Percentiles rank a stretch among this genome's conserved stretches.
Conservation (phyloP, 2,329 filamentous ascomycete species). For the Diaporthe velutina region DNA sequence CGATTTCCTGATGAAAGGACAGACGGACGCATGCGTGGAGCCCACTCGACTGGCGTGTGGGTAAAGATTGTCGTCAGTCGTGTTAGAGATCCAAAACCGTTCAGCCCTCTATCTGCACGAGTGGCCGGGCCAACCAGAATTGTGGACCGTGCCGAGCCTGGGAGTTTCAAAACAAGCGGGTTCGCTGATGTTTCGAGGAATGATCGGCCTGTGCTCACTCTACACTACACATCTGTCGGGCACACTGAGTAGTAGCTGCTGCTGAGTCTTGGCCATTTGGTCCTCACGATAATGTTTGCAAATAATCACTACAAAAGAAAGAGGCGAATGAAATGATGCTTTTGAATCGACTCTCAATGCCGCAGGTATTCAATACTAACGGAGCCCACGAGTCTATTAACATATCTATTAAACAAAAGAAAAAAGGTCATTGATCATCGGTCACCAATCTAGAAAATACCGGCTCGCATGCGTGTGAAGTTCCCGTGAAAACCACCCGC, state of each 20-base stretch:
- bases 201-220: constrained; percentile 13
- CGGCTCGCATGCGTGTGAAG: neutral
- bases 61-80: neutral
- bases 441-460: neutral
- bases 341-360: neutral
- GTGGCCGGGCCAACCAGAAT: constrained; percentile 12
- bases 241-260: neutral
- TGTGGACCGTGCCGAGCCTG: neutral
- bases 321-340: neutral
- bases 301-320: neutral
- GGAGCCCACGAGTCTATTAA: constrained; percentile 19
- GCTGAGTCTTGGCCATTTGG: neutral
- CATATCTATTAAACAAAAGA: constrained; percentile 6
- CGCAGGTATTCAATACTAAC: constrained; percentile 11
- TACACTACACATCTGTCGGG: neutral
- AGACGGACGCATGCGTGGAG: neutral
- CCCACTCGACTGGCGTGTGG: neutral
- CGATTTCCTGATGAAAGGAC: neutral
- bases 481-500: neutral
- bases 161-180: constrained; percentile 18
- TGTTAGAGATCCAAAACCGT: constrained; percentile 18
- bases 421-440: constrained; percentile 7
- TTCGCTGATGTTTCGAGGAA: constrained; percentile 13
- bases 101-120: neutral
- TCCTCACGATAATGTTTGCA: neutral